Percentiles rank a stretch among this genome's conserved stretches.
phyloP scores from a whole-genome alignment of 2,329 filamentous ascomycete species.

The Ophiostoma piceae region DNA sequence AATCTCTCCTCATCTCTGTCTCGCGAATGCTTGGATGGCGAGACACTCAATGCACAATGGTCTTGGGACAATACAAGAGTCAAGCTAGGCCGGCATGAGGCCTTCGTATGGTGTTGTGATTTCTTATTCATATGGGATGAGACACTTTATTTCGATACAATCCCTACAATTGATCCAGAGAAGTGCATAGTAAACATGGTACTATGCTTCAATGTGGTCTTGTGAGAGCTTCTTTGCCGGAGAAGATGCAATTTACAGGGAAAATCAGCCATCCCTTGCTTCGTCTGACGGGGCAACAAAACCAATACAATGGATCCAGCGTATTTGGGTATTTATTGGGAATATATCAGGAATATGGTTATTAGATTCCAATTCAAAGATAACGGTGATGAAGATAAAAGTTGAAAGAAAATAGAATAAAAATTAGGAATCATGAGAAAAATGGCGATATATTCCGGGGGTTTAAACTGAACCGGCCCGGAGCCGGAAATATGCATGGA shows the following conservation, averaged over 20 bases:
- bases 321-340: neutral
- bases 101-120: neutral
- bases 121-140: neutral
- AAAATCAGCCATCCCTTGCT: neutral
- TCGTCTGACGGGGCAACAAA: slow-evolving; percentile 4
- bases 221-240: neutral
- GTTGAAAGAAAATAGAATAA: too few relatives aligned
- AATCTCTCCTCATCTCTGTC: neutral
- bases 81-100: neutral
- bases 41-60: neutral
- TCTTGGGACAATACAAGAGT: neutral
- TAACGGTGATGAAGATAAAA: neutral
- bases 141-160: neutral
- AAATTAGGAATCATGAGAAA: too few relatives aligned
- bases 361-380: neutral
- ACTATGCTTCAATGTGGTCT: neutral
- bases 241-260: neutral
- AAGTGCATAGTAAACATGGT: neutral
- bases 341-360: neutral
- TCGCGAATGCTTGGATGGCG: neutral
- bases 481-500: neutral
- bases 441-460: neutral
- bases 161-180: neutral
- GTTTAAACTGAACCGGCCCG: neutral
- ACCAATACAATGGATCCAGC: neutral